A percentile compares a stretch with the other conserved stretches of the same genome.
These are phyloP conservation scores for Sporothrix brasiliensis DNA, from an alignment of 2,329 filamentous ascomycete species.

Conservation along the genomic window DNA sequence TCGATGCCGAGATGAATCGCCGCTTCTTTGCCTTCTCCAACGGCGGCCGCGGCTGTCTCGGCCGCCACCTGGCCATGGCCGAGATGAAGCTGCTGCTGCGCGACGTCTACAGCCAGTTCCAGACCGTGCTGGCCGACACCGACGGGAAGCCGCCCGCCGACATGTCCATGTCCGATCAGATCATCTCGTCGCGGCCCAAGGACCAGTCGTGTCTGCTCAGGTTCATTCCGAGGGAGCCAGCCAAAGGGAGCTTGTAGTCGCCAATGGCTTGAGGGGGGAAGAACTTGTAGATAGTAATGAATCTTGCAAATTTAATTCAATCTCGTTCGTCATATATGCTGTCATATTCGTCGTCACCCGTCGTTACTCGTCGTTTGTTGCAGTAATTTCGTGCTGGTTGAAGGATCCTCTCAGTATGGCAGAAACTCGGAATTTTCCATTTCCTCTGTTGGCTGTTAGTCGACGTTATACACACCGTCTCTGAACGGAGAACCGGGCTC, in stretches of 20 bases:
- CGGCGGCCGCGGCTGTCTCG: conserved; percentile 66
- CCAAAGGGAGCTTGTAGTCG: not conserved
- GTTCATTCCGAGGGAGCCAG: conserved; percentile 44
- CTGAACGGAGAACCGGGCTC: not conserved
- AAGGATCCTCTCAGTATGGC: conserved; percentile 21
- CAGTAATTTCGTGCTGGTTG: not conserved
- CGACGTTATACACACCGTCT: not conserved
- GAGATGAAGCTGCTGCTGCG: conserved; percentile 68
- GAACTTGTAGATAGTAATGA: not conserved
- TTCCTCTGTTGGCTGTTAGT: conserved; percentile 26
- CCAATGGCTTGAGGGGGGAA: not conserved
- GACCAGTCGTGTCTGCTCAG: conserved; percentile 61
- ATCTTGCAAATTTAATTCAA: not conserved
- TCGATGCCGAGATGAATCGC: conserved; percentile 69
- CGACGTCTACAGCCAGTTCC: conserved; percentile 63
- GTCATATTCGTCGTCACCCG: not conserved
- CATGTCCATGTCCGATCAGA: conserved; percentile 69
- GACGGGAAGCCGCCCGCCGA: conserved; percentile 52
- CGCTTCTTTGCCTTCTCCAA: conserved; percentile 67
- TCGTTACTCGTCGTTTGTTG: not conserved
- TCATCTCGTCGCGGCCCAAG: conserved; percentile 65
- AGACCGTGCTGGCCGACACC: conserved; percentile 54
- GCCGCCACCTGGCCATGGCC: conserved; percentile 65
- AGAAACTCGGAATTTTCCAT: conserved; percentile 30
- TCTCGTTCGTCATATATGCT: not conserved